These are phyloP conservation scores for Macrolepiota dolichaula DNA, from an alignment of 768 basidiomycete genomes.

Conservation along the genomic window DNA sequence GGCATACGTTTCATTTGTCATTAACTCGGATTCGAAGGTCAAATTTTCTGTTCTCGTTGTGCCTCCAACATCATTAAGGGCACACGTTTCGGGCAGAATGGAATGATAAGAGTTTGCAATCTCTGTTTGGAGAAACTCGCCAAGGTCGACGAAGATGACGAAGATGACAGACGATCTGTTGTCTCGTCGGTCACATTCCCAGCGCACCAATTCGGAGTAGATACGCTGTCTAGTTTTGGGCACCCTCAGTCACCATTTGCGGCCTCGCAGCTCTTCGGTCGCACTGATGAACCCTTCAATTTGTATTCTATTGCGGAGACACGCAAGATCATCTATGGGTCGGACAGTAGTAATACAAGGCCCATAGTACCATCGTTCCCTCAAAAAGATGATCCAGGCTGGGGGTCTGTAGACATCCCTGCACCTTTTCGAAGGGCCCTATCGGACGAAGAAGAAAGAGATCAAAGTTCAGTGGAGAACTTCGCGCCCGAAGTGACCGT, in stretches of 20 bases:
- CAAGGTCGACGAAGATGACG: constrained; percentile 84
- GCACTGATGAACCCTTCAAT: constrained; percentile 74
- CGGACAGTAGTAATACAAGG: constrained; percentile 53
- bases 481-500: constrained; percentile 25
- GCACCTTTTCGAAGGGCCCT: constrained; percentile 76
- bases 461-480: constrained; percentile 35
- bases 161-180: constrained; percentile 83
- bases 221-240: constrained; percentile 26
- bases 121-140: constrained; percentile 91
- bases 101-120: constrained; percentile 96
- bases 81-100: constrained; percentile 87
- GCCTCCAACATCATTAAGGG: constrained; percentile 97
- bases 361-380: constrained; percentile 44
- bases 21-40: constrained; percentile 46
- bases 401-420: constrained; percentile 54
- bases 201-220: constrained; percentile 69
- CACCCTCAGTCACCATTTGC: constrained; percentile 84
- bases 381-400: constrained; percentile 40
- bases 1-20: neutral
- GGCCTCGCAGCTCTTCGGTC: constrained; percentile 79
- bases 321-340: constrained; percentile 49
- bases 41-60: constrained; percentile 97
- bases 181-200: constrained; percentile 73
- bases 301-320: constrained; percentile 82
- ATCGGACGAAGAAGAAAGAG: constrained; percentile 72